A percentile compares a stretch with the other conserved stretches of the same genome.
Conservation (phyloP, 306 rosid species). For the Cicer judaicum region DNA sequence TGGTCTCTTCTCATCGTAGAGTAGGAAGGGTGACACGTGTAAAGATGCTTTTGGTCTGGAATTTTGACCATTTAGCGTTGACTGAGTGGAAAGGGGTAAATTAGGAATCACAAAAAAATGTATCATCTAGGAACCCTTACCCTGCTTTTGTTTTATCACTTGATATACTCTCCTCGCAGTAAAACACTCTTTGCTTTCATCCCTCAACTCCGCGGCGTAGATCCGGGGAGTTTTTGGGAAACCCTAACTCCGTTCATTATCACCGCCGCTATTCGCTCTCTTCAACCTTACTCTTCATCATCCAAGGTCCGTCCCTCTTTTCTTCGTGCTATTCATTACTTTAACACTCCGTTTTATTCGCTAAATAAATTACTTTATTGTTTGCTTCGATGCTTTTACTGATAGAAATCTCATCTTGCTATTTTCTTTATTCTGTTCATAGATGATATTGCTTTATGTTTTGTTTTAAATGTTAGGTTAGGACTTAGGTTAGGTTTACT, state of each 20-base stretch:
- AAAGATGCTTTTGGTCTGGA: background rate
- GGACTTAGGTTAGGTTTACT: background rate
- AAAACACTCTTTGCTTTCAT: background rate
- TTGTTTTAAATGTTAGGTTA: background rate
- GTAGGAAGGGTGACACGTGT: background rate
- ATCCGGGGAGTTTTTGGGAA: conserved; percentile 82
- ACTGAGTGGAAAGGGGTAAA: conserved; percentile 37
- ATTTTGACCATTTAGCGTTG: conserved; percentile 36
- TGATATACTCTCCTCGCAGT: background rate
- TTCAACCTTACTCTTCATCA: background rate
- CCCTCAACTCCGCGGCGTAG: conserved; percentile 73
- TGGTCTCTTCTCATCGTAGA: background rate
- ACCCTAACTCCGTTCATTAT: conserved; percentile 48
- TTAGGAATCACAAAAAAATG: conserved; percentile 31
- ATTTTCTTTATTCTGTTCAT: background rate
- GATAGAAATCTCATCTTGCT: background rate
- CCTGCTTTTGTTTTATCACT: conserved; percentile 23
- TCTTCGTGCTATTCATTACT: background rate
- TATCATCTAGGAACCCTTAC: conserved; percentile 24
- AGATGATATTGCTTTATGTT: background rate
- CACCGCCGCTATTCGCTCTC: background rate
- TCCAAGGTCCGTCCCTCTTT: conserved; percentile 29
- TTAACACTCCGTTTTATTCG: background rate
- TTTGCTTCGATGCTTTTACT: background rate
- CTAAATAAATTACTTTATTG: background rate